Base-by-base conservation (phyloP, 108 stramenopile genomes). In the Mayamaea pseudoterrestris region DNA sequence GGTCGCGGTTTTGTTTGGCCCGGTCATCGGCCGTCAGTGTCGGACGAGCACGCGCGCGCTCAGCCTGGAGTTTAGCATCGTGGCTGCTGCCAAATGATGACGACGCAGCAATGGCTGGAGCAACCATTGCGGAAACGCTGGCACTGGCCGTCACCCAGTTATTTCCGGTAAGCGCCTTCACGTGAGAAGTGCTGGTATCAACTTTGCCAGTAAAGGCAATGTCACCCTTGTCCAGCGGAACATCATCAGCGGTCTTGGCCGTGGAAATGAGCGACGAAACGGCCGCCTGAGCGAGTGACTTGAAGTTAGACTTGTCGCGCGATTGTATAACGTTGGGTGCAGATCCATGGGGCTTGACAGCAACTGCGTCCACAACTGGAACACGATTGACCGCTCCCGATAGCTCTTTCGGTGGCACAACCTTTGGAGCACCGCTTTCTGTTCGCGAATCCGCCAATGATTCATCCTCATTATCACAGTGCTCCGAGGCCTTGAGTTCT, bases 1-100 rank as follows among this genome's bases (percentile, higher is more conserved):
- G 80, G 50, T 97, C 92, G 22, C 92, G 82, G 41, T 90, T 88
- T 61, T 87, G 84, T 41, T 80, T 74, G 3, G 83, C 83, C 21
- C 89, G 68, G 57, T 90, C 89, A 57, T 90, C 89, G 21, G 83
- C 75, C 20, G 89, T 79, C 21, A 90, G 62, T 44, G 68, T 85
- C 18, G 71, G 73, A 26, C 87, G 65, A n/a, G n/a, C n/a, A 12
- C 80, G 61, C 6, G 76, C 74, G 12, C 80, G 71, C 22, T 72
- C 66, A 21, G 57, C 53, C 14, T 69, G 69, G 11, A 56, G 58
- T 47, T 78, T 80, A 42, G 74, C 66, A 24, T 60, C 60, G n/a
- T 43, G 60, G 28, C 30, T 59, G 16, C 52, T 44, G 5, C 16
- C 37, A 5, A 20, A 39, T 3, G 37, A 39, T 13, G 50, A 37